Conservation (phyloP, 495 filamentous ascomycete genomes). For the Neurospora sp. region DNA sequence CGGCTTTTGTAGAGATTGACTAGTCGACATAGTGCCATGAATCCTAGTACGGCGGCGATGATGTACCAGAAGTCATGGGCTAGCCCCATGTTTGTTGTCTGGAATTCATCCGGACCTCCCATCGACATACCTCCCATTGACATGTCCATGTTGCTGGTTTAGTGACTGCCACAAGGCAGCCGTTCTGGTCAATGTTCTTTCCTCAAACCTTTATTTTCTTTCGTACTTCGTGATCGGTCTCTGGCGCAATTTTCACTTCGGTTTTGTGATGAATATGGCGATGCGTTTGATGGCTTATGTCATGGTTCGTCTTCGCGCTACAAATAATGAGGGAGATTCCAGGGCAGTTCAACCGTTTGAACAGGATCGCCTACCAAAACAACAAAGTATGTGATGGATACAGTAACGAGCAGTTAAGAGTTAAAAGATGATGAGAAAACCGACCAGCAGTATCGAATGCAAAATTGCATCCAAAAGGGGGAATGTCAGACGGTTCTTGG, state of each 20-base stretch:
- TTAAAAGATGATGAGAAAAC: not conserved
- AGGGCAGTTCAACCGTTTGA: not conserved
- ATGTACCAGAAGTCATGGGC: conserved; percentile 43
- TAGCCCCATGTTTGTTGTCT: conserved; percentile 27
- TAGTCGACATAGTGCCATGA: conserved; percentile 24
- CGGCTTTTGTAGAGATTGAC: conserved; percentile 28
- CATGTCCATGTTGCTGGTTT: not conserved
- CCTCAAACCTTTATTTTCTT: not conserved
- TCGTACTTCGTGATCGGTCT: not conserved
- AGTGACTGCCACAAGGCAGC: not conserved
- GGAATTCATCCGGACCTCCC: conserved; percentile 19
- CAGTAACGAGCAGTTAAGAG: not conserved
- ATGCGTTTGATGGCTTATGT: not conserved
- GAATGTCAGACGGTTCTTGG: not conserved
- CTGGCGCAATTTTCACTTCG: not conserved
- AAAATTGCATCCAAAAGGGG: not conserved
- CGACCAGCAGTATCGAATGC: not conserved
- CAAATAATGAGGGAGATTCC: not conserved
- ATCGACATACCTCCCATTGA: not conserved
- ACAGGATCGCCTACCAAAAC: not conserved
- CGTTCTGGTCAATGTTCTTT: not conserved
- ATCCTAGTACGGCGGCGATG: conserved; percentile 29
- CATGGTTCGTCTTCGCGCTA: not conserved
- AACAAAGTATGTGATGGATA: not conserved
- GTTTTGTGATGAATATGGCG: not conserved